Base-by-base conservation (phyloP, 139 green algal genomes). In the Yamagishiella unicocca region DNA sequence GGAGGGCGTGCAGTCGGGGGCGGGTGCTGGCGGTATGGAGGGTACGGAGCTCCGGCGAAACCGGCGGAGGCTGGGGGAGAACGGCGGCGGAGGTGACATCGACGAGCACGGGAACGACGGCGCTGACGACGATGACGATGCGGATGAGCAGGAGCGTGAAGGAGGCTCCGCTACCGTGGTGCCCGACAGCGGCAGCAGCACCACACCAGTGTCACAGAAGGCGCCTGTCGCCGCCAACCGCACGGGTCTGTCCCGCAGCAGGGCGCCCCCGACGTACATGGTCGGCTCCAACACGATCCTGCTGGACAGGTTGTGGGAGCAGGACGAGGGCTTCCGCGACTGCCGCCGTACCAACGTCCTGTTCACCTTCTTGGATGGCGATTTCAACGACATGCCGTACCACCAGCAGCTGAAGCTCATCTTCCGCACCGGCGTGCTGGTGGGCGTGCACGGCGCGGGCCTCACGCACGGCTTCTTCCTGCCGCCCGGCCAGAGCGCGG, bases 391-490 rank as follows among this genome's bases (percentile, higher is more conserved):
- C 25, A 77, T 77, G 64, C 22, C 64, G 24, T 86, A 86, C 35
- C 64, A 77, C 25, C 64, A 78, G n/a, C 80, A 86, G 61, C 43
- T 86, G 5, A 50, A 66, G 31, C 35, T 45, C 19, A 67, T 86
- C 19, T 86, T 86, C 42, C 43, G 42, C 27, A 86, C 80, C 5
- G 80, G 80, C 43, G 80, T 86, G 43, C 43, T 86, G 64, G 62
- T 58, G 43, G 80, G 80, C 43, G 80, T 86, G 22, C 80, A 86
- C 80, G 80, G 80, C 24, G 80, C 80, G 6, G 80, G 80, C 31
- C 80, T 86, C 7, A 86, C 80, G 33, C 80, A 86, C 43, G 80
- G 80, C 45, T 86, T 54, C 80, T 86, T 78, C 66, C 35, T 86
- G 62, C 62, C 64, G 33, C 80, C 80, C 3, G 64, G 43, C 2